Percentiles rank a stretch among this genome's conserved stretches.
Evolutionary conservation across 257 asterid species (phyloP).

Genomic region (Scutellaria galericulata): DNA sequence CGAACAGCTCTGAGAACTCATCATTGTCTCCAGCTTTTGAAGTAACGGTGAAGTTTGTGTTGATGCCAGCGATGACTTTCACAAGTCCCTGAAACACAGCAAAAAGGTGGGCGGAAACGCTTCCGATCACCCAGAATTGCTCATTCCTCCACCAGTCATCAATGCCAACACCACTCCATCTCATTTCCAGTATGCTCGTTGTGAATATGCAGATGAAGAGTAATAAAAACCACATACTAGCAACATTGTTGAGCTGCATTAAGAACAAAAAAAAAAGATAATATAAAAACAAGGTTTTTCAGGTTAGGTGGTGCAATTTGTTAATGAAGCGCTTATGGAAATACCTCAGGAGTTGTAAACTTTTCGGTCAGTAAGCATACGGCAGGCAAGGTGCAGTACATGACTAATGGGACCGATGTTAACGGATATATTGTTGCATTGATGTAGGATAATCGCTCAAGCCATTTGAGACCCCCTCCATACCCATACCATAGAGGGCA

Average conservation of each 20-base stretch:
- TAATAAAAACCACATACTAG: slow-evolving; percentile 13
- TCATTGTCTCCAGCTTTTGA: slow-evolving; percentile 14
- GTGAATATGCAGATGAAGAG: slow-evolving; percentile 17
- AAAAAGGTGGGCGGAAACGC: slow-evolving; percentile 25
- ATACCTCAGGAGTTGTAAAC: slow-evolving; percentile 25
- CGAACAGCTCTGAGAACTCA: slow-evolving; percentile 19
- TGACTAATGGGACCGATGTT: slow-evolving; percentile 22
- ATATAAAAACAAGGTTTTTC: neutral
- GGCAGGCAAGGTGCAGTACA: slow-evolving; percentile 26
- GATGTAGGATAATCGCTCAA: slow-evolving; percentile 22
- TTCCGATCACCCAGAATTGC: slow-evolving; percentile 28
- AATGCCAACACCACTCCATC: slow-evolving; percentile 31
- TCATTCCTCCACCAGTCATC: slow-evolving; percentile 33
- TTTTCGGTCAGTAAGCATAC: slow-evolving; percentile 24
- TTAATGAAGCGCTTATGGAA: neutral
- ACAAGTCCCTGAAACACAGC: slow-evolving; percentile 25
- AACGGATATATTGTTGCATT: slow-evolving; percentile 24
- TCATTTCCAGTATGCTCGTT: slow-evolving; percentile 25
- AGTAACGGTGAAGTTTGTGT: slow-evolving; percentile 14
- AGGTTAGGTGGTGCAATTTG: neutral
- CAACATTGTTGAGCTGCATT: slow-evolving; percentile 25
- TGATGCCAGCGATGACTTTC: slow-evolving; percentile 16
- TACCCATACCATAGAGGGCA: slow-evolving; percentile 29
- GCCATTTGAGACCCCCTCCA: slow-evolving; percentile 27
- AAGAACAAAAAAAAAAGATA: neutral